Percentiles rank a stretch among this genome's conserved stretches.
phyloP scores from a whole-genome alignment of 805 yeast species.

The Zygoascus tannicola region DNA sequence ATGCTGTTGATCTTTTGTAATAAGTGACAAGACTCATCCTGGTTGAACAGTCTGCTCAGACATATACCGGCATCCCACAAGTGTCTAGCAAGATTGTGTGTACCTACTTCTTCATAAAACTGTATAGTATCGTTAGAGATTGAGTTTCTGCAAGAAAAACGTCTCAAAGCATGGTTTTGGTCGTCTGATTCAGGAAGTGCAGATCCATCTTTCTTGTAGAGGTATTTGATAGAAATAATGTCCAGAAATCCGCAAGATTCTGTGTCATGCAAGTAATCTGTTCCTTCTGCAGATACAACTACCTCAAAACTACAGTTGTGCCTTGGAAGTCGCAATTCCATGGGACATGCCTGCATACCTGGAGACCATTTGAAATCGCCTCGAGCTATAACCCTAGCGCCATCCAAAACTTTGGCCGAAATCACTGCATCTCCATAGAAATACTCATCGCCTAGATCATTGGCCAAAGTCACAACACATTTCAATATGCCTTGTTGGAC shows the following conservation, averaged over 20 bases:
- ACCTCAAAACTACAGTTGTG: too few species aligned
- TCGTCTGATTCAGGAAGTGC: neutral
- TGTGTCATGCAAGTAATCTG: neutral
- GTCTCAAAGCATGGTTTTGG: too few species aligned
- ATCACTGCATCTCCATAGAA: constrained; percentile 27
- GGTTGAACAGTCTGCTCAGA: neutral
- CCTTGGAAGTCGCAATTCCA: neutral
- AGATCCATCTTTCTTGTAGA: neutral
- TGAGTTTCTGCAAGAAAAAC: neutral
- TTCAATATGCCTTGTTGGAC: constrained; percentile 3
- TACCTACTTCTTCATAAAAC: constrained; percentile 31
- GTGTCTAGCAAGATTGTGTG: constrained; percentile 34
- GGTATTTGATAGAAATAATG: neutral
- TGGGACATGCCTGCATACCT: constrained; percentile 8
- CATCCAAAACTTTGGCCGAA: neutral
- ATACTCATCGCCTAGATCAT: constrained; percentile 35
- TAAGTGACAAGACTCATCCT: neutral
- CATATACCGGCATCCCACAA: constrained; percentile 35
- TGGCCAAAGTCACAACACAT: constrained; percentile 24
- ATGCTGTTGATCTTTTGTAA: neutral
- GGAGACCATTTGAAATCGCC: constrained; percentile 10
- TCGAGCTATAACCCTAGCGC: neutral
- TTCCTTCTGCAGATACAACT: neutral
- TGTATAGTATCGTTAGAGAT: neutral
- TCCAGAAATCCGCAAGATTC: neutral